A percentile compares a stretch with the other conserved stretches of the same genome.
phyloP scores from a whole-genome alignment of 441 rosid genomes.

The Melastoma candidum region DNA sequence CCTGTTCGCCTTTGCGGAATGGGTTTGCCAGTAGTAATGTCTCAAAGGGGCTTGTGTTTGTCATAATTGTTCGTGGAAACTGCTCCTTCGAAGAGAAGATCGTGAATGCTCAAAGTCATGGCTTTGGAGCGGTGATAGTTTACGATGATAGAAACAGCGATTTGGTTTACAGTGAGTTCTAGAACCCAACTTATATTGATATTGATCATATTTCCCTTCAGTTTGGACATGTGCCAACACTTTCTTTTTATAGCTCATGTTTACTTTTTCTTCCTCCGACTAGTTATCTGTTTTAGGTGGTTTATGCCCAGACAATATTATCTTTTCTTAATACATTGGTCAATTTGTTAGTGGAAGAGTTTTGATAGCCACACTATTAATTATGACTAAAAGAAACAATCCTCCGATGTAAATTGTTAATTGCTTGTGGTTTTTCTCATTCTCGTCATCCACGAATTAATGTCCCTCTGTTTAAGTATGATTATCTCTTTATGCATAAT shows the following conservation, averaged over 20 bases:
- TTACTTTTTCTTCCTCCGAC: no score
- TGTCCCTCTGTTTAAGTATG: no score
- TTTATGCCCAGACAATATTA: no score
- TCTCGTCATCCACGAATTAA: no score
- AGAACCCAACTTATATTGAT: background rate
- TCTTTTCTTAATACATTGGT: no score
- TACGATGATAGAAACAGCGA: slow-evolving; percentile 42
- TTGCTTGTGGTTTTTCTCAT: no score
- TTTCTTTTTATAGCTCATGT: background rate
- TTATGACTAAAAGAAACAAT: no score
- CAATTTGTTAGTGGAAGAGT: no score
- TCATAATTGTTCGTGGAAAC: slow-evolving; percentile 47
- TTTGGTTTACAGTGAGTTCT: slow-evolving; percentile 53
- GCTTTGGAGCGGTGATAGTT: slow-evolving; percentile 52
- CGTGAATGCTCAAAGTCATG: slow-evolving; percentile 37
- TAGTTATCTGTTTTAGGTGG: no score
- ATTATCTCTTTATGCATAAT: no score
- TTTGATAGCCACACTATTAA: no score
- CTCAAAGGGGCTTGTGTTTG: slow-evolving; percentile 27
- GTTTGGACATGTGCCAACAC: background rate
- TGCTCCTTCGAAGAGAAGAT: slow-evolving; percentile 64
- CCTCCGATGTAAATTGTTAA: no score
- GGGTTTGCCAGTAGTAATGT: slow-evolving; percentile 17
- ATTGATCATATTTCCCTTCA: background rate
- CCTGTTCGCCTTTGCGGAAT: slow-evolving; percentile 38